phyloP scores from a whole-genome alignment of 768 basidiomycete genomes.

The Leccinum truebloodii region DNA sequence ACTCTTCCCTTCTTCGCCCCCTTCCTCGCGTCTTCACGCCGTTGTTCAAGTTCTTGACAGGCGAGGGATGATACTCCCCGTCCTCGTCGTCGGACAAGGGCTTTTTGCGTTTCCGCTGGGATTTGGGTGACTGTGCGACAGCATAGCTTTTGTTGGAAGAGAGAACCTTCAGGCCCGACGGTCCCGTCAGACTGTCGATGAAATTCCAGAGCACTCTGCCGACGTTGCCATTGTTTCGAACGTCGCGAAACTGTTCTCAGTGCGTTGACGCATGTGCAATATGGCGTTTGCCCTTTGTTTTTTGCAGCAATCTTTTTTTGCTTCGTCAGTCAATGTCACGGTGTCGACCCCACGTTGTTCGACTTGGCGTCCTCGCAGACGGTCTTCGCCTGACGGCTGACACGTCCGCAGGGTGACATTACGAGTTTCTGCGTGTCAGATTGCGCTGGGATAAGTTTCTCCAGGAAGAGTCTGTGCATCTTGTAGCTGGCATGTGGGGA shows the following conservation, averaged over 20 bases:
- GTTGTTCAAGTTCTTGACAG: slow-evolving; percentile 42
- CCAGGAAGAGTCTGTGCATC: no score
- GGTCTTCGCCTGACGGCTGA: no score
- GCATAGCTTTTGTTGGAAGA: slow-evolving; percentile 23
- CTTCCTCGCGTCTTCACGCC: slow-evolving; percentile 43
- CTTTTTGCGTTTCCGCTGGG: slow-evolving; percentile 34
- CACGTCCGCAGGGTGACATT: no score
- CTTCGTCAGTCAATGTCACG: no score
- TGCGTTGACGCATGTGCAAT: slow-evolving; percentile 52
- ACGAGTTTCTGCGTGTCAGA: no score
- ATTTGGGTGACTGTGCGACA: slow-evolving; percentile 7
- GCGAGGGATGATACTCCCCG: slow-evolving; percentile 48
- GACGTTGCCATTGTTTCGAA: slow-evolving; percentile 61
- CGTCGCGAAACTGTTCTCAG: slow-evolving; percentile 57
- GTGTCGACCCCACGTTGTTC: no score
- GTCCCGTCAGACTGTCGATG: slow-evolving; percentile 44
- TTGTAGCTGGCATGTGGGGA: no score
- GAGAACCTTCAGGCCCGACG: slow-evolving; percentile 32
- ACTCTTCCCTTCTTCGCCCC: slow-evolving; percentile 25
- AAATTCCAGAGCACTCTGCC: slow-evolving; percentile 59
- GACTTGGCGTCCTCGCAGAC: no score
- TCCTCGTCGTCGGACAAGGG: slow-evolving; percentile 41
- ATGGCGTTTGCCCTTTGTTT: slow-evolving; percentile 48
- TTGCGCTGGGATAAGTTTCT: no score
- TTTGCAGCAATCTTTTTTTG: no score